Conservation (phyloP, 2,329 filamentous ascomycete species). For the Fusarium drepaniforme region DNA sequence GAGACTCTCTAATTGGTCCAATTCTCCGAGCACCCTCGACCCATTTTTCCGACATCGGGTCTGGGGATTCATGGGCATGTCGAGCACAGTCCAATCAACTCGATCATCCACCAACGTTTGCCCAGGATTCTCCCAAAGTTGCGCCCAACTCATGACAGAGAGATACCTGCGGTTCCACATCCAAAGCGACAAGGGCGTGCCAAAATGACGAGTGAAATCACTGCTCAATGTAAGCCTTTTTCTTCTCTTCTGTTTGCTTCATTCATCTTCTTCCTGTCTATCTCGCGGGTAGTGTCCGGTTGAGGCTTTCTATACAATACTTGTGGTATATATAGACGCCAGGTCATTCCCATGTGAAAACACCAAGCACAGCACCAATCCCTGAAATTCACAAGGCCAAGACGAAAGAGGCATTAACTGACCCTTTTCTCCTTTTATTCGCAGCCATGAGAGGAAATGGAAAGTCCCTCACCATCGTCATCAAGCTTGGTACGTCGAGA, state of each 20-base stretch:
- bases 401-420: slow-evolving; percentile 58
- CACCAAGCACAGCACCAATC: slow-evolving; percentile 1
- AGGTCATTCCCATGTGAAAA: slow-evolving; percentile 23
- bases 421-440: slow-evolving; percentile 53
- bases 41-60: slow-evolving; percentile 37
- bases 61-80: slow-evolving; percentile 25
- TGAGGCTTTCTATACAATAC: slow-evolving; percentile 25
- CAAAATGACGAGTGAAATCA: slow-evolving; percentile 45
- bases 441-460: slow-evolving; percentile 71
- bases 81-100: slow-evolving; percentile 40
- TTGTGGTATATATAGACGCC: slow-evolving; percentile 12
- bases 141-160: slow-evolving; percentile 39
- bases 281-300: slow-evolving; percentile 22
- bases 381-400: neutral
- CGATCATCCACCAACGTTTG: slow-evolving; percentile 30
- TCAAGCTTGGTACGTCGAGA: slow-evolving; percentile 80
- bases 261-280: slow-evolving; percentile 22
- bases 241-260: slow-evolving; percentile 22
- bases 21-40: neutral
- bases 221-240: slow-evolving; percentile 40
- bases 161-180: slow-evolving; percentile 41
- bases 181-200: slow-evolving; percentile 40
- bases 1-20: slow-evolving; percentile 11
- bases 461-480: slow-evolving; percentile 73
- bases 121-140: slow-evolving; percentile 28